These are phyloP conservation scores for Fusarium concolor DNA, from an alignment of 2,329 filamentous ascomycete species.

Conservation along the genomic window DNA sequence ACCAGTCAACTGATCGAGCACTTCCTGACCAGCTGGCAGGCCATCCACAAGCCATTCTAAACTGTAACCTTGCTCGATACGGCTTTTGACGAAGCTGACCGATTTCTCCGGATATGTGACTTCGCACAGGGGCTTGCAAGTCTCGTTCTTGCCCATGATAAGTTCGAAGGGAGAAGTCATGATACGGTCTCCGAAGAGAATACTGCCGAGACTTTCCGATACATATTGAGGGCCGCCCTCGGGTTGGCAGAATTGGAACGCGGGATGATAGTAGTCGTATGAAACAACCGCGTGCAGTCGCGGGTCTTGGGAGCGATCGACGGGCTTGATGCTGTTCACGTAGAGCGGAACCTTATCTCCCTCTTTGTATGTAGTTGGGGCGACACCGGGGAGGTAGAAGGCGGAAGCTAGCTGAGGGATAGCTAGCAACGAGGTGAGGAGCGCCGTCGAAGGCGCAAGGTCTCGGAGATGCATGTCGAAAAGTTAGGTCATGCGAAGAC, in stretches of 20 bases:
- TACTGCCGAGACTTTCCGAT: slow-evolving; percentile 87
- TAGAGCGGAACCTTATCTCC: slow-evolving; percentile 86
- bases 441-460: slow-evolving; percentile 59
- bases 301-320: slow-evolving; percentile 79
- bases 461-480: slow-evolving; percentile 60
- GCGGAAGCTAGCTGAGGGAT: slow-evolving; percentile 70
- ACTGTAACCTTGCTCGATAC: slow-evolving; percentile 88
- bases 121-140: slow-evolving; percentile 83
- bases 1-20: slow-evolving; percentile 79
- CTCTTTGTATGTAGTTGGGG: slow-evolving; percentile 88
- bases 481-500: slow-evolving; percentile 47
- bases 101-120: slow-evolving; percentile 72
- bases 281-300: slow-evolving; percentile 92
- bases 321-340: slow-evolving; percentile 92
- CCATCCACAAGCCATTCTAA: slow-evolving; percentile 97
- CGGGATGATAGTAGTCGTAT: slow-evolving; percentile 93
- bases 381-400: slow-evolving; percentile 97
- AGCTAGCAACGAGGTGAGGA: slow-evolving; percentile 62
- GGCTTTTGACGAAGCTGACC: slow-evolving; percentile 82
- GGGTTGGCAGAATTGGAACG: slow-evolving; percentile 89
- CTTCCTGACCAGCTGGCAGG: slow-evolving; percentile 87
- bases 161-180: slow-evolving; percentile 95
- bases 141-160: slow-evolving; percentile 86
- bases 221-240: slow-evolving; percentile 80
- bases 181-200: slow-evolving; percentile 96